A percentile compares a stretch with the other conserved stretches of the same genome.
phyloP scores from a whole-genome alignment of 495 filamentous ascomycete species.

The Aspergillus baeticus region DNA sequence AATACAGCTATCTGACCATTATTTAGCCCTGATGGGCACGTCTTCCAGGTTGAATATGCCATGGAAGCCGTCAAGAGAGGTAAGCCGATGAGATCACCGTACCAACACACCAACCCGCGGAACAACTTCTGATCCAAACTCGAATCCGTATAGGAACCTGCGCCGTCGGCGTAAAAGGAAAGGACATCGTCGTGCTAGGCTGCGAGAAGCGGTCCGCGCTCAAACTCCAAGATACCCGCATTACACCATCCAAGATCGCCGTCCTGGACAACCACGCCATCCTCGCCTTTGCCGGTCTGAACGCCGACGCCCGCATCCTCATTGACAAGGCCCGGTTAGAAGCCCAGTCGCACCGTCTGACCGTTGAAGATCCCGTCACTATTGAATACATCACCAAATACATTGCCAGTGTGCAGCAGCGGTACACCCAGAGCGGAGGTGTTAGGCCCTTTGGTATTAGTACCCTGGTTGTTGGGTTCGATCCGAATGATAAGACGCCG shows the following conservation, averaged over 20 bases:
- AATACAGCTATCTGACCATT: slow-evolving; percentile 25
- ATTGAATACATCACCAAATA: slow-evolving; percentile 99
- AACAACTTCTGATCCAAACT: background rate
- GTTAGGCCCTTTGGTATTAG: slow-evolving; percentile 97
- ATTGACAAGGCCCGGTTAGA: slow-evolving; percentile 97
- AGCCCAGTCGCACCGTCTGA: slow-evolving; percentile 94
- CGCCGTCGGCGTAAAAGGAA: slow-evolving; percentile 95
- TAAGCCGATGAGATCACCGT: slow-evolving; percentile 34
- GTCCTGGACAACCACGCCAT: slow-evolving; percentile 92
- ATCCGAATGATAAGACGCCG: slow-evolving; percentile 81
- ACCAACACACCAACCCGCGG: background rate
- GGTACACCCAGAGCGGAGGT: slow-evolving; percentile 97
- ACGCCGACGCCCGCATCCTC: slow-evolving; percentile 95
- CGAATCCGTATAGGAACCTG: slow-evolving; percentile 73
- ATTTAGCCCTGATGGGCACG: slow-evolving; percentile 92
- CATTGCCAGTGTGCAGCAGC: slow-evolving; percentile 93
- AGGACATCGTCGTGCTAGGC: slow-evolving; percentile 89
- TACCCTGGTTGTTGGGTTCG: slow-evolving; percentile 95
- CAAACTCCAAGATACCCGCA: slow-evolving; percentile 98
- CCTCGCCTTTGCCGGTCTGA: slow-evolving; percentile 94
- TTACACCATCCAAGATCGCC: slow-evolving; percentile 97
- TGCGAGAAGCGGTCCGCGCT: slow-evolving; percentile 99
- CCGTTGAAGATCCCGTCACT: slow-evolving; percentile 95
- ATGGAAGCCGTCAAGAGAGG: slow-evolving; percentile 98
- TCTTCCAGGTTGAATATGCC: slow-evolving; percentile 99